These are phyloP conservation scores for Lyophyllum shimeji DNA, from an alignment of 768 basidiomycete genomes.

Conservation along the genomic window DNA sequence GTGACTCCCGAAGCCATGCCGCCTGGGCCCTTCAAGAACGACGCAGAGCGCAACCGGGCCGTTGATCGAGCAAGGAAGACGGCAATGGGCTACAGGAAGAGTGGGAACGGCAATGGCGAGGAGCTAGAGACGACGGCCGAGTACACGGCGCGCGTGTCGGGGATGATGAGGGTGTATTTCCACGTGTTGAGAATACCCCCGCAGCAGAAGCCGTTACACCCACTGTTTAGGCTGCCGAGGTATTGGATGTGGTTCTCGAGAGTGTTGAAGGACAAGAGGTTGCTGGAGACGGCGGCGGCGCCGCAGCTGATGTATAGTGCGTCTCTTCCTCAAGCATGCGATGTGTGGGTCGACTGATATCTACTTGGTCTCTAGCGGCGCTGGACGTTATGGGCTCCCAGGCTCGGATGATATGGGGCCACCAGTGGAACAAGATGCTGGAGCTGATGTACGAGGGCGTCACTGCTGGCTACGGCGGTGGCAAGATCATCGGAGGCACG, in stretches of 20 bases:
- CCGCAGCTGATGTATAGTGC: slow-evolving; percentile 69
- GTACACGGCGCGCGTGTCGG: slow-evolving; percentile 66
- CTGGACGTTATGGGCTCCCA: slow-evolving; percentile 68
- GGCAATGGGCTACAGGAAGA: slow-evolving; percentile 58
- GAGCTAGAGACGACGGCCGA: slow-evolving; percentile 59
- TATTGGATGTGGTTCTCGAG: slow-evolving; percentile 76
- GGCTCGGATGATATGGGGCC: slow-evolving; percentile 67
- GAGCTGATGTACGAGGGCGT: slow-evolving; percentile 63
- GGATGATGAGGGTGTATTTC: slow-evolving; percentile 88
- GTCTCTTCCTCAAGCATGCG: slow-evolving; percentile 29
- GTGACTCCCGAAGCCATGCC: slow-evolving; percentile 56
- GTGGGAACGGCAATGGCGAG: slow-evolving; percentile 27
- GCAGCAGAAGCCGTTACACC: slow-evolving; percentile 41
- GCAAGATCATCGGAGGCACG: slow-evolving; percentile 55
- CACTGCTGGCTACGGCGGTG: slow-evolving; percentile 50
- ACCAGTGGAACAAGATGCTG: slow-evolving; percentile 76
- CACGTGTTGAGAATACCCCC: slow-evolving; percentile 54
- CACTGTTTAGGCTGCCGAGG: slow-evolving; percentile 59
- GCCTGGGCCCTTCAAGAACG: slow-evolving; percentile 42
- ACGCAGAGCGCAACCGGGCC: slow-evolving; percentile 43
- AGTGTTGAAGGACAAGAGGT: slow-evolving; percentile 47
- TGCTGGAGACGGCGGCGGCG: slow-evolving; percentile 60
- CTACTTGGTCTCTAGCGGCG: slow-evolving; percentile 44
- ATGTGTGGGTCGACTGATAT: slow-evolving; percentile 11
- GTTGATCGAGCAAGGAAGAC: slow-evolving; percentile 38